Base-by-base conservation (phyloP, 2,329 filamentous ascomycete species). In the Magnaporthales sp. region DNA sequence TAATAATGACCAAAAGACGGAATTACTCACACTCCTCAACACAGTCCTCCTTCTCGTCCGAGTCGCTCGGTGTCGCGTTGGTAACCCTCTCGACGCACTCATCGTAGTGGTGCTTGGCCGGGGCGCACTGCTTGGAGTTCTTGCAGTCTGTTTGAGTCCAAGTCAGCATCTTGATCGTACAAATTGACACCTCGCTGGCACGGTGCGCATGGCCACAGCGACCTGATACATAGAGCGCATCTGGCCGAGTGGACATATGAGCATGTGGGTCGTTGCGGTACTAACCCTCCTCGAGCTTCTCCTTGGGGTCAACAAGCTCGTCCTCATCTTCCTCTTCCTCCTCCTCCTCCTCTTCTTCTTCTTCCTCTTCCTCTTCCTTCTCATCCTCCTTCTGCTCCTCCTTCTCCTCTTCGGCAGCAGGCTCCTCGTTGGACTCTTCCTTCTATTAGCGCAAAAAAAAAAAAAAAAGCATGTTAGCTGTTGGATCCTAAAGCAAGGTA, bases 91-190 rank as follows among this genome's bases (percentile, higher is more conserved):
- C 93, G 74, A 94, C 93, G 80, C 95, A 99, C 83, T 97, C 92
- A 72, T 98, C 94, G 79, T 91, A 98, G 86, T 99, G 95, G 86
- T 98, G 94, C 89, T 98, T 99, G 77, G 87, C 86, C 68, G 90
- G 89, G 69, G 89, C 85, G 82, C 95, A 99, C 80, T 91, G 84
- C 79, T 90, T 86, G 71, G 93, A 93, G 79, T 94, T 88, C 80
- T 87, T 87, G 87, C 95, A 99, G 77, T 97, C 95, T 98, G 80
- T 60, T 51, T 24, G n/a, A 30, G 26, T 11, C 73, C 65, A 73
- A 64, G 68, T 71, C 68, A 74, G 72, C 69, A 67, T 63, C 64
- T 69, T 64, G 69, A 63, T 54, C 24, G 10, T 4, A 26, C 24
- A 54, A 15, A 7, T 13, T 19, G 8, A 38, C 9, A 22, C 1